Percentiles rank a stretch among this genome's conserved stretches.
phyloP scores from a whole-genome alignment of 192 early-diverging fungal genomes.

The Backusella tarrabulga region DNA sequence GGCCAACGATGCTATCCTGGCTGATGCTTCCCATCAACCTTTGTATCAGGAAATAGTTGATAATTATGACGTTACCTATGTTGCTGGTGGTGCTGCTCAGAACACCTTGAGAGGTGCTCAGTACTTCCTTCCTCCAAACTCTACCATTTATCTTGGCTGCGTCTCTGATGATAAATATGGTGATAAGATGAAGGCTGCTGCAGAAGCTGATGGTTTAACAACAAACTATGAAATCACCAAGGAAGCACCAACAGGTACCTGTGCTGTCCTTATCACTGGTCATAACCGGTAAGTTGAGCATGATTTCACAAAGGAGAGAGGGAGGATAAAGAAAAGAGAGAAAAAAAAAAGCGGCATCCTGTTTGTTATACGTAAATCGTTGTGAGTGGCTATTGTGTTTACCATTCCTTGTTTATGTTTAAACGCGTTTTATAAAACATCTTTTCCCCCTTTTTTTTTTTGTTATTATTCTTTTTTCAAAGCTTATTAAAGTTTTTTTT shows the following conservation, averaged over 20 bases:
- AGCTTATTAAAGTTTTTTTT: too few relatives aligned
- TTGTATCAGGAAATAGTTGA: slow-evolving; percentile 82
- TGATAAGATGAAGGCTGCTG: slow-evolving; percentile 71
- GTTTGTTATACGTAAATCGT: neutral
- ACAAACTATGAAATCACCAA: slow-evolving; percentile 85
- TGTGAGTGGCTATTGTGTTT: neutral
- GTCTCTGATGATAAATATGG: slow-evolving; percentile 86
- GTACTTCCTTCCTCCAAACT: slow-evolving; percentile 83
- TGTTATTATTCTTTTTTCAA: too few relatives aligned
- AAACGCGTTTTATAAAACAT: neutral
- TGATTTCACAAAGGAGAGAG: neutral
- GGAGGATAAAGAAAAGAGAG: neutral
- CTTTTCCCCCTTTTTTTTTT: too few relatives aligned
- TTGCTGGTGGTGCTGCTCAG: slow-evolving; percentile 95
- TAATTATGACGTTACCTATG: slow-evolving; percentile 71
- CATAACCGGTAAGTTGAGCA: slow-evolving; percentile 46
- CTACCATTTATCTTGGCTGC: slow-evolving; percentile 89
- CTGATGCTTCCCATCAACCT: slow-evolving; percentile 81
- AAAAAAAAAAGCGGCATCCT: neutral
- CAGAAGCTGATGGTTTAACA: slow-evolving; percentile 78
- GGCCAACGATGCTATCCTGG: slow-evolving; percentile 95
- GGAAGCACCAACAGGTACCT: slow-evolving; percentile 85
- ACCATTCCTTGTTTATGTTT: neutral
- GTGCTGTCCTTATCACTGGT: slow-evolving; percentile 93
- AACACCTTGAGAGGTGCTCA: slow-evolving; percentile 89